Evolutionary conservation across 257 asterid species (phyloP), one percentile per base, ranked within the genome.

Genomic region (Gentiana dahurica): DNA sequence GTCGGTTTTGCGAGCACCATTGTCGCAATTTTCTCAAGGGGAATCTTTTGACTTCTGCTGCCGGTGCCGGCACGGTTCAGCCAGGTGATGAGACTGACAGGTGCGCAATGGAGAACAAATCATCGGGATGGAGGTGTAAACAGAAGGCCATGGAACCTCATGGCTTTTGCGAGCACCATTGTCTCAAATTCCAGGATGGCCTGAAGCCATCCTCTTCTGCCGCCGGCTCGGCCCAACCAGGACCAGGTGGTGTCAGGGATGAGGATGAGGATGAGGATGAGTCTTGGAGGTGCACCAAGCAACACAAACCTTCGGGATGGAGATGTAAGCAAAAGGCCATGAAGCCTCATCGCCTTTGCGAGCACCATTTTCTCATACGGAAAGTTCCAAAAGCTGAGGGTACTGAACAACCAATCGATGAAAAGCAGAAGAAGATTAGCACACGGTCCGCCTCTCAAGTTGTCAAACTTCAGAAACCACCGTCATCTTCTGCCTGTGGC

Each of bases 301-400:
- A 33, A 36, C 57, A 58, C 34, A 37, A 35, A 33, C n/a, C 61
- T 33, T 6, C 3, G 4, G 48, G 53, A 12, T 62, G 73, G 73
- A 55, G 64, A 36, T 68, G 73, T 62, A 62, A 62, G 45, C 54
- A 62, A 52, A 52, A 37, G 11, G 60, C 73, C 10, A 35, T 68
- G 64, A 33, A 13, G 2, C 51, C 58, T 12, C 54, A 49, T 32
- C 13, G 38, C 44, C 48, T 47, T 58, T 68, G 68, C 38, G 65
- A 57, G 46, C 46, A 41, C 33, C 73, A 62, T 5, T 6, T 34
- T 7, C 53, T 41, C 8, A 41, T 5, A 41, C 46, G 24, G 24
- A 24, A 24, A 24, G 24, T 24, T 41, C 5, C 4, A 39, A 7
- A 39, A 39, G 4, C 44, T 3, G 44, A n/a, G 8, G 44, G 44